Conservation (phyloP, 352 stramenopile genomes). For the Sclerospora graminicola region DNA sequence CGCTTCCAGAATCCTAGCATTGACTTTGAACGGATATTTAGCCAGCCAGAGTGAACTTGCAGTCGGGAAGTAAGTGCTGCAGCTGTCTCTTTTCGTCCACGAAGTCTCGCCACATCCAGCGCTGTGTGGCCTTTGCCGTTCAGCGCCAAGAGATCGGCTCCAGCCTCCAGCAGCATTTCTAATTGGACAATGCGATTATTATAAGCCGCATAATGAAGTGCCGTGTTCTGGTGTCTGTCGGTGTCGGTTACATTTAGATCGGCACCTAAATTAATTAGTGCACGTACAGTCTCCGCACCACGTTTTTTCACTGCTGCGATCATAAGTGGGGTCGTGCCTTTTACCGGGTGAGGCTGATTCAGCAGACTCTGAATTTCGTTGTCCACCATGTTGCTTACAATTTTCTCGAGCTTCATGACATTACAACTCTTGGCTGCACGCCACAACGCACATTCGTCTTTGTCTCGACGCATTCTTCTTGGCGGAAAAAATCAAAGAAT, state of each 20-base stretch:
- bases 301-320: conserved; percentile 40
- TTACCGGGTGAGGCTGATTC: conserved; percentile 32
- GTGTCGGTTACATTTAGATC: conserved; percentile 28
- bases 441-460: conserved; percentile 16
- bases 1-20: conserved; percentile 43
- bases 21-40: conserved; percentile 30
- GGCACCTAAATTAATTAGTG: conserved; percentile 50
- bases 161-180: conserved; percentile 44
- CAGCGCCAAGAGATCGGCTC: conserved; percentile 26
- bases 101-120: conserved; percentile 47
- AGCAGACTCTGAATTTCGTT: conserved; percentile 21
- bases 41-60: conserved; percentile 44
- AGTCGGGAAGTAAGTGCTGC: conserved; percentile 38
- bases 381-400: conserved; percentile 15
- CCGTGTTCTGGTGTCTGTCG: conserved; percentile 37
- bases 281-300: conserved; percentile 32
- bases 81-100: conserved; percentile 27
- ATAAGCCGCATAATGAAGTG: conserved; percentile 57
- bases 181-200: conserved; percentile 36
- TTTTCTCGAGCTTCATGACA: conserved; percentile 17
- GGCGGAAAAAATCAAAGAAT: too few relatives aligned
- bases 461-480: background rate
- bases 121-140: conserved; percentile 48
- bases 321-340: conserved; percentile 64
- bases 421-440: conserved; percentile 21